Evolutionary conservation across 169 alveolate species (phyloP).

Genomic region (Cryptosporidium andersoni): DNA sequence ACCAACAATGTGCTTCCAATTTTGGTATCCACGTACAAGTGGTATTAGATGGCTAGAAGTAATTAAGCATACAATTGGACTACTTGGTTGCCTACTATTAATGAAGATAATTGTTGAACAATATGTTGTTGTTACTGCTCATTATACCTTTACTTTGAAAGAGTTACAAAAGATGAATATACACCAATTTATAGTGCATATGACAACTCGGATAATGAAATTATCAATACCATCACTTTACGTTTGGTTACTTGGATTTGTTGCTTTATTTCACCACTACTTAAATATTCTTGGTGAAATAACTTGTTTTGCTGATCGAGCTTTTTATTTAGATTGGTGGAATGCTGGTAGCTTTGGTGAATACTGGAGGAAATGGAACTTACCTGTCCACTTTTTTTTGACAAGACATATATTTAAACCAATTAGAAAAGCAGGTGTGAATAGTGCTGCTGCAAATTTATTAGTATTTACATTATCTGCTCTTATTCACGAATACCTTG

Average conservation of each 20-base stretch:
- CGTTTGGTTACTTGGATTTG: conserved; percentile 91
- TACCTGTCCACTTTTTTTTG: conserved; percentile 93
- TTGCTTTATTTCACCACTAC: conserved; percentile 90
- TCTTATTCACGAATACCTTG: conserved; percentile 86
- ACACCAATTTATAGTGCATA: conserved; percentile 73
- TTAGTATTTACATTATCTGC: conserved; percentile 88
- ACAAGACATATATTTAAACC: conserved; percentile 93
- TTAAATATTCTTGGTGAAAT: conserved; percentile 91
- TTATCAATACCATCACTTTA: conserved; percentile 90
- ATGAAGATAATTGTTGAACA: conserved; percentile 85
- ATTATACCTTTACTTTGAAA: conserved; percentile 85
- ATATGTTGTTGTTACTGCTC: conserved; percentile 85
- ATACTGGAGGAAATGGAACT: conserved; percentile 93
- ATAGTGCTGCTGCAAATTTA: conserved; percentile 77
- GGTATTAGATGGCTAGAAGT: conserved; percentile 80
- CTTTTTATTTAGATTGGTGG: conserved; percentile 95
- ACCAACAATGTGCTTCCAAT: conserved; percentile 93
- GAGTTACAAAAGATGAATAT: conserved; percentile 78
- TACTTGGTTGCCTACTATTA: conserved; percentile 77
- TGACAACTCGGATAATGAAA: conserved; percentile 79
- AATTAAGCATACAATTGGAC: conserved; percentile 76
- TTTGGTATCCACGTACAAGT: conserved; percentile 84
- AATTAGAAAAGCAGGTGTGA: conserved; percentile 82
- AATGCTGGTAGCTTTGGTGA: conserved; percentile 90
- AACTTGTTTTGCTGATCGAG: conserved; percentile 92